Evolutionary conservation across 2,329 filamentous ascomycete genomes (phyloP).

Genomic region (Aureobasidium sp.): DNA sequence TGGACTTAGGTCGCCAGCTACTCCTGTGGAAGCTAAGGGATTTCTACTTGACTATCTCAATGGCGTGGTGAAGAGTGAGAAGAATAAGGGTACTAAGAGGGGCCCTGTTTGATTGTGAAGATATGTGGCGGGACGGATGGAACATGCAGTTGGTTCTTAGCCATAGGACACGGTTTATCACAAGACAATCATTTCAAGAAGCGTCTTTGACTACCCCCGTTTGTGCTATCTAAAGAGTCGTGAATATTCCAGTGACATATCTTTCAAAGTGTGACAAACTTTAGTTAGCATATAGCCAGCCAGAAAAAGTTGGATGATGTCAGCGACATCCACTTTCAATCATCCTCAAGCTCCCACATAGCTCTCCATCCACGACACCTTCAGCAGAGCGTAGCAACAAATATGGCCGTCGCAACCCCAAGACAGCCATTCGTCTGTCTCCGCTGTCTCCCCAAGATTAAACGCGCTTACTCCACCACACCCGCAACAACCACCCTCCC

Average conservation of each 20-base stretch:
- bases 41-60: slow-evolving; percentile 40
- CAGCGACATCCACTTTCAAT: slow-evolving; percentile 5
- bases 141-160: too few species aligned
- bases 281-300: too few species aligned
- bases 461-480: not conserved
- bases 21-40: slow-evolving; percentile 37
- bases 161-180: not conserved
- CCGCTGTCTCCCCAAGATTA: slow-evolving; percentile 13
- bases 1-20: slow-evolving; percentile 25
- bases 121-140: not conserved
- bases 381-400: not conserved
- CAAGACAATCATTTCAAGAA: not conserved
- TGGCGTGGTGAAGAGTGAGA: slow-evolving; percentile 33
- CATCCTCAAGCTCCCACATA: not conserved
- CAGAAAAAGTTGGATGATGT: slow-evolving; percentile 19
- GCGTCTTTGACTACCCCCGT: not conserved
- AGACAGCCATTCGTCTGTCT: slow-evolving; percentile 21
- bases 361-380: not conserved
- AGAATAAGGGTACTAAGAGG: slow-evolving; percentile 21
- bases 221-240: not conserved
- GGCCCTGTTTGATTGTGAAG: not conserved
- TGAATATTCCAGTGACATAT: not conserved
- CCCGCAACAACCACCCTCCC: slow-evolving; percentile 27
- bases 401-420: not conserved
- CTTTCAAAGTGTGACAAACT: too few species aligned